Base-by-base conservation (phyloP, 129 eudicot genomes). In the Tagetes erecta region DNA sequence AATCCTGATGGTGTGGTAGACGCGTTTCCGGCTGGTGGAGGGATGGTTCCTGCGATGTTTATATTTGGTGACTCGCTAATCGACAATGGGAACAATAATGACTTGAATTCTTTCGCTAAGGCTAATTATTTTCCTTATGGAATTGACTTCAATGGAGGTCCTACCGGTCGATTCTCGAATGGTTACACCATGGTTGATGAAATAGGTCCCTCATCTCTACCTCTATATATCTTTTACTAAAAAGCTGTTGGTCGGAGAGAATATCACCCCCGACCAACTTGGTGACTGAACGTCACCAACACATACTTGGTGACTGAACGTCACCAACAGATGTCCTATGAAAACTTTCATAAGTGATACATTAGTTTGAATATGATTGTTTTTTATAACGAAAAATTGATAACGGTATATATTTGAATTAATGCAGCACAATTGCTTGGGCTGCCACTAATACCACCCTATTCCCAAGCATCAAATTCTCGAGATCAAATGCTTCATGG, bases 91-190 rank as follows among this genome's bases (percentile, higher is more conserved):
- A 92, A 92, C 78, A 92, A 89, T 72, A 92, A 92, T 36, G 82
- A 87, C 71, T 73, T 92, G 42, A 84, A 86, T 51, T 89, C 98
- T 46, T 73, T 89, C 49, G 98, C 98, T 0, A 92, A 89, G 83
- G 98, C 98, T 10, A 89, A 92, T 67, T 92, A 92, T 65, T 86
- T 59, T 63, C 98, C 98, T 84, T 92, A 92, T 44, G 98, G 98
- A 5, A 92, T 92, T 44, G 96, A 89, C 75, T 92, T 92, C 78
- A 27, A 75, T 8, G 88, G 84, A 38, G 96, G 96, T 37, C 83
- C 98, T 1, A 89, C 98, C 2, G 96, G 98, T 13, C 83, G 96
- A 11, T 92, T 92, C 79, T 89, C 88, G 67, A 92, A 92, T 72
- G 98, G 96, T 42, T 86, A 84, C 88, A 89, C 98, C 81, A 89